A percentile compares a stretch with the other conserved stretches of the same genome.
These are phyloP conservation scores for Pseudonitzschia delicatissima DNA, from an alignment of 108 stramenopile genomes.

Conservation along the genomic window DNA sequence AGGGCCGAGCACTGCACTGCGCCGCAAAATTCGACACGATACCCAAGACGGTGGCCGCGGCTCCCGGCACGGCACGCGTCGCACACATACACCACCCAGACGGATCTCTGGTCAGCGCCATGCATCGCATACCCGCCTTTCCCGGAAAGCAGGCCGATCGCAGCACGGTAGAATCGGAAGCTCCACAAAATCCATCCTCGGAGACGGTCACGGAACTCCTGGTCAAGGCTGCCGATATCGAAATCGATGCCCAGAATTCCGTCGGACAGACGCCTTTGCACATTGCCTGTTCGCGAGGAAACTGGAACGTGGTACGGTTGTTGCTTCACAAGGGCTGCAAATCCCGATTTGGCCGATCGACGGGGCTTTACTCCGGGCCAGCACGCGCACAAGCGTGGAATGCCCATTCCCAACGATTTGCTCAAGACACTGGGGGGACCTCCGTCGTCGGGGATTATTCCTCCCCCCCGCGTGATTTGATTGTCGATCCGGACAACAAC, in stretches of 20 bases:
- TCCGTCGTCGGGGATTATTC: constrained; percentile 35
- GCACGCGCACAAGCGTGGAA: constrained; percentile 74
- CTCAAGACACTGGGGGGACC: constrained; percentile 53
- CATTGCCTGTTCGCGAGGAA: constrained; percentile 70
- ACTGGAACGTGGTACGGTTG: constrained; percentile 77
- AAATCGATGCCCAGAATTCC: constrained; percentile 75
- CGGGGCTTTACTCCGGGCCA: constrained; percentile 79
- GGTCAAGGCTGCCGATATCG: constrained; percentile 59
- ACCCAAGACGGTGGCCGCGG: constrained; percentile 16
- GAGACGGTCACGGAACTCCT: constrained; percentile 55
- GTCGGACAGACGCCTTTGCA: constrained; percentile 82
- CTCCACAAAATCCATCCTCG: constrained; percentile 11
- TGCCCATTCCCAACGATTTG: constrained; percentile 79
- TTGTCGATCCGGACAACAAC: constrained; percentile 75
- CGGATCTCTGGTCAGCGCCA: constrained; percentile 30
- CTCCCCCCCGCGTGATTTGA: constrained; percentile 72
- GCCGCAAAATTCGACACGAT: constrained; percentile 76
- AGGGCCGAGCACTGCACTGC: constrained; percentile 79
- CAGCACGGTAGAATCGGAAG: neutral
- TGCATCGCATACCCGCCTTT: constrained; percentile 40
- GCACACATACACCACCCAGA: constrained; percentile 34
- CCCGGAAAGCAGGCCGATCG: constrained; percentile 28
- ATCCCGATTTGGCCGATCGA: constrained; percentile 55
- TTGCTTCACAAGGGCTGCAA: constrained; percentile 66
- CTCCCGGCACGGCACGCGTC: constrained; percentile 15